Evolutionary conservation across 2,329 filamentous ascomycete species (phyloP).

Genomic region (Clonostachys rhizophaga): DNA sequence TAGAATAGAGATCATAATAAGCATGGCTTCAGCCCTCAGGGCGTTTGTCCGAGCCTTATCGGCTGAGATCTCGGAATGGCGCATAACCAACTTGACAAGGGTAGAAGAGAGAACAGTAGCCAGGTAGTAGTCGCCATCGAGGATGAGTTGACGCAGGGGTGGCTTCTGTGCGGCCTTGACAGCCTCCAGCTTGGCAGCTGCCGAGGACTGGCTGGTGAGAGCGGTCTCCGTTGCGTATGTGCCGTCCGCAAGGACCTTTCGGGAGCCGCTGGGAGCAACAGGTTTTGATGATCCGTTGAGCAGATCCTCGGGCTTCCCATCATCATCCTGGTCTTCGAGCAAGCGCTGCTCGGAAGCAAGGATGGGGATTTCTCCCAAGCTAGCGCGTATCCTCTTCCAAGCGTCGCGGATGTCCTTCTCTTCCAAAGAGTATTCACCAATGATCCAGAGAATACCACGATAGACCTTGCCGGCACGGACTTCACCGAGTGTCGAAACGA

Average conservation of each 20-base stretch:
- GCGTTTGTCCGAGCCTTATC: slow-evolving; percentile 88
- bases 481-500: slow-evolving; percentile 87
- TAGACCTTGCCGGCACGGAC: slow-evolving; percentile 97
- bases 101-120: slow-evolving; percentile 94
- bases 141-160: slow-evolving; percentile 86
- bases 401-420: slow-evolving; percentile 92
- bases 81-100: slow-evolving; percentile 95
- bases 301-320: slow-evolving; percentile 59
- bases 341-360: slow-evolving; percentile 90
- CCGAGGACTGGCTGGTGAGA: slow-evolving; percentile 85
- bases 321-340: slow-evolving; percentile 76
- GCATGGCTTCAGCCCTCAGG: slow-evolving; percentile 92
- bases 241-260: slow-evolving; percentile 90
- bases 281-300: slow-evolving; percentile 77
- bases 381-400: slow-evolving; percentile 93
- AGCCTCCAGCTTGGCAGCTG: slow-evolving; percentile 86
- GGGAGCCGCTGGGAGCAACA: slow-evolving; percentile 73
- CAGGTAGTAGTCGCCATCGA: slow-evolving; percentile 96
- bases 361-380: slow-evolving; percentile 94
- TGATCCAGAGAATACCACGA: slow-evolving; percentile 92
- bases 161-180: slow-evolving; percentile 97
- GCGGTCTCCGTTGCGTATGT: slow-evolving; percentile 97
- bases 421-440: slow-evolving; percentile 94
- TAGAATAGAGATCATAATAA: slow-evolving; percentile 99
- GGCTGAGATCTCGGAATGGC: slow-evolving; percentile 86